phyloP scores from a whole-genome alignment of 192 early-diverging fungal species.

The Coemansia sp. region DNA sequence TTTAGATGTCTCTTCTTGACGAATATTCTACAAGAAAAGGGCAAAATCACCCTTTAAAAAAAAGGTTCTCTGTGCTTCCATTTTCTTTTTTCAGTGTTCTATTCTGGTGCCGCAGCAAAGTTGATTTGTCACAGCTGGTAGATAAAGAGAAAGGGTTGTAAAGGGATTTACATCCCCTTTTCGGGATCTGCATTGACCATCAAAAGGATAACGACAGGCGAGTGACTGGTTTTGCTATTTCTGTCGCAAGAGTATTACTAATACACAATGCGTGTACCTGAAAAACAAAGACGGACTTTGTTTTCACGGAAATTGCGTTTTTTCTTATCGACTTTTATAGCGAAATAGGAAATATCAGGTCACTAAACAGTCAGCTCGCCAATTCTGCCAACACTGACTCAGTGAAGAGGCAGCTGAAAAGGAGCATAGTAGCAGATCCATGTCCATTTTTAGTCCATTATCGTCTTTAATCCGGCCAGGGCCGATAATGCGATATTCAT shows the following conservation, averaged over 20 bases:
- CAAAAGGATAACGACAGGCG: neutral
- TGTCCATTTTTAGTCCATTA: neutral
- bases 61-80: neutral
- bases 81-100: neutral
- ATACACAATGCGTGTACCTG: neutral
- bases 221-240: neutral
- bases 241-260: neutral
- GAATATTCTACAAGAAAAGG: neutral
- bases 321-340: neutral
- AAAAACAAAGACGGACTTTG: neutral
- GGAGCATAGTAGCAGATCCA: neutral
- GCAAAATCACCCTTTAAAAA: neutral
- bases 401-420: neutral
- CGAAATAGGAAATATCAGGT: neutral
- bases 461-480: neutral
- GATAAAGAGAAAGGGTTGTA: neutral
- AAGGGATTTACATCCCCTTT: neutral
- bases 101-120: neutral
- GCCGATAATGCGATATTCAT: neutral
- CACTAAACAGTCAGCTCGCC: neutral
- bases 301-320: neutral
- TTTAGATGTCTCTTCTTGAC: neutral
- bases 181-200: slow-evolving; percentile 1
- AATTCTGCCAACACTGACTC: neutral
- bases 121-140: neutral